Conservation (phyloP, 1,284 basidiomycete species). For the Heliocybe sulcata region DNA sequence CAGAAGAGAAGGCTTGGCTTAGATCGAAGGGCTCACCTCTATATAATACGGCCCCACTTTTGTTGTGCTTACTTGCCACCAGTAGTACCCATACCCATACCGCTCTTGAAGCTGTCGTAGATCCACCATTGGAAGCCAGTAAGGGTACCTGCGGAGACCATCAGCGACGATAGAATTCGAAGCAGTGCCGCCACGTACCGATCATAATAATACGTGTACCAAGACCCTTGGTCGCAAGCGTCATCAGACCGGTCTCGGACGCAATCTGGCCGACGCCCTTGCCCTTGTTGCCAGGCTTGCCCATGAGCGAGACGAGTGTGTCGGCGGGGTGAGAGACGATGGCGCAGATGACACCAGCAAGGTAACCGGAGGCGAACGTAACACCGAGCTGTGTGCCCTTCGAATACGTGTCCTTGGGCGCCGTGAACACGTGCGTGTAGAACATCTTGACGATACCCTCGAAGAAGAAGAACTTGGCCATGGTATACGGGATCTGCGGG, state of each 20-base stretch:
- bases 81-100: constrained; percentile 78
- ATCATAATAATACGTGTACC: constrained; percentile 79
- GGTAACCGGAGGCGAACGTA: constrained; percentile 77
- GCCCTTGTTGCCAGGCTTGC: constrained; percentile 72
- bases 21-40: background rate
- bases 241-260: constrained; percentile 52
- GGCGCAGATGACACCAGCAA: constrained; percentile 77
- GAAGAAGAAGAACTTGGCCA: constrained; percentile 86
- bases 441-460: constrained; percentile 73
- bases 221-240: constrained; percentile 72
- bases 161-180: background rate
- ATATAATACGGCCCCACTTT: background rate
- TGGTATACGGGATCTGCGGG: constrained; percentile 73
- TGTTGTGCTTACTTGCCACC: constrained; percentile 63
- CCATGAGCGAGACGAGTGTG: constrained; percentile 72
- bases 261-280: constrained; percentile 64
- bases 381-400: constrained; percentile 72
- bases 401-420: constrained; percentile 65
- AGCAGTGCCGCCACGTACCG: constrained; percentile 41
- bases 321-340: constrained; percentile 81
- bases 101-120: constrained; percentile 74
- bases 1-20: background rate
- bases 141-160: constrained; percentile 6
- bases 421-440: constrained; percentile 70
- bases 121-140: constrained; percentile 85